Evolutionary conservation across 148 eudicot species (phyloP).

Genomic region (Drosera capensis): DNA sequence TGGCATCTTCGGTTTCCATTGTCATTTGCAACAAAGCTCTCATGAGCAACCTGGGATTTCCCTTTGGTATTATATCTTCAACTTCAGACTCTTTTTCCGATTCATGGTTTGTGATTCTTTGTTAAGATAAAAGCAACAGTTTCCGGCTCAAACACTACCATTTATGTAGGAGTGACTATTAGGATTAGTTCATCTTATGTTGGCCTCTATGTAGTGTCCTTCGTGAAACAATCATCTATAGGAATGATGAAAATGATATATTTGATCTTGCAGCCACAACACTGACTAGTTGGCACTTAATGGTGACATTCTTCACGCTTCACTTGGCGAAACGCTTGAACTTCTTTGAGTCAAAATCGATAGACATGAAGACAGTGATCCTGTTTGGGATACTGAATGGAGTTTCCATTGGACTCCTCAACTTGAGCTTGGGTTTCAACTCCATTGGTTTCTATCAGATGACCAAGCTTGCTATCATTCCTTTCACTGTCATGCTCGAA

Average conservation of each 20-base stretch:
- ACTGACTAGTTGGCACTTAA: slow-evolving; percentile 88
- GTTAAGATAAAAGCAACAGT: too few relatives aligned
- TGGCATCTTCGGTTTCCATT: slow-evolving; percentile 80
- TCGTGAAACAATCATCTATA: neutral
- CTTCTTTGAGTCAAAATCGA: slow-evolving; percentile 62
- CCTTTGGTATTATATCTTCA: slow-evolving; percentile 33
- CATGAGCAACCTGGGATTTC: slow-evolving; percentile 71
- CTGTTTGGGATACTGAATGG: slow-evolving; percentile 77
- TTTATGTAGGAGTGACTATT: too few relatives aligned
- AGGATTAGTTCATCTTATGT: too few relatives aligned
- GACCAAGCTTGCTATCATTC: slow-evolving; percentile 31
- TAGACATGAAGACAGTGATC: slow-evolving; percentile 72
- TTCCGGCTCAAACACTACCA: too few relatives aligned
- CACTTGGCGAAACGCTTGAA: slow-evolving; percentile 60
- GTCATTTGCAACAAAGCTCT: slow-evolving; percentile 79
- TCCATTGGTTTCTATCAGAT: slow-evolving; percentile 71
- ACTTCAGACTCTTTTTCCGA: too few relatives aligned
- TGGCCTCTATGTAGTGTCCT: too few relatives aligned
- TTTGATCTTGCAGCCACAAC: slow-evolving; percentile 51
- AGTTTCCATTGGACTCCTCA: slow-evolving; percentile 76
- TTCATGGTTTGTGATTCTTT: neutral
- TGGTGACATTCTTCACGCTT: slow-evolving; percentile 83
- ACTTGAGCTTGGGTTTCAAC: slow-evolving; percentile 89
- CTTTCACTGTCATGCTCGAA: slow-evolving; percentile 82
- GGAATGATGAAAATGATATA: neutral